Percentiles rank a stretch among this genome's conserved stretches.
phyloP scores from a whole-genome alignment of 176 grass and related monocot species.

The Leersia perrieri region DNA sequence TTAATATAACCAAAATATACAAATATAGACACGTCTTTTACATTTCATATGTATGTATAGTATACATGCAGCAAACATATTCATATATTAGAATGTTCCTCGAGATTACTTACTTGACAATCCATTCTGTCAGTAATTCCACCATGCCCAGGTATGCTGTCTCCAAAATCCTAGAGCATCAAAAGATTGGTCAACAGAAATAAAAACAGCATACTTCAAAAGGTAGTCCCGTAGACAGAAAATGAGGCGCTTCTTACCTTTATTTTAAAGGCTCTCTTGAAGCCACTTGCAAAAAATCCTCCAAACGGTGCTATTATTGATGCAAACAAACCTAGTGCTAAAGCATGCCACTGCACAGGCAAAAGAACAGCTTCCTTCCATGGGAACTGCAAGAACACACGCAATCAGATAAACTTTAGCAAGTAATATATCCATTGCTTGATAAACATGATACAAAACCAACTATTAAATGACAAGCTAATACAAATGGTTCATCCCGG shows the following conservation, averaged over 20 bases:
- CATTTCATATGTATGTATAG: slow-evolving; percentile 5
- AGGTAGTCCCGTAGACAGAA: neutral
- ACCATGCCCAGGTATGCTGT: slow-evolving; percentile 97
- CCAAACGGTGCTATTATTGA: slow-evolving; percentile 99
- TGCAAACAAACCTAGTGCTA: slow-evolving; percentile 95
- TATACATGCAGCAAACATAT: neutral
- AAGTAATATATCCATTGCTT: slow-evolving; percentile 15
- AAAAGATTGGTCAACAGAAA: slow-evolving; percentile 6
- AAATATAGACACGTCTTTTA: neutral
- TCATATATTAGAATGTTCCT: neutral
- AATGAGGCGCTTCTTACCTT: slow-evolving; percentile 56
- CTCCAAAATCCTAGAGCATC: slow-evolving; percentile 85
- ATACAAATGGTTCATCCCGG: neutral
- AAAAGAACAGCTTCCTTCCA: slow-evolving; percentile 87
- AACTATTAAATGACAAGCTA: neutral
- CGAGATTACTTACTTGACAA: slow-evolving; percentile 76
- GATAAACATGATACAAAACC: neutral
- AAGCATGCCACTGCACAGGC: slow-evolving; percentile 96
- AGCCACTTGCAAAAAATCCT: slow-evolving; percentile 98
- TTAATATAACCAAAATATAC: neutral
- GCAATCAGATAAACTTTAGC: slow-evolving; percentile 9
- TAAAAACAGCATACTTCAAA: slow-evolving; percentile 16
- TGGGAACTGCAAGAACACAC: slow-evolving; percentile 64
- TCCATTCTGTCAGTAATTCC: slow-evolving; percentile 99
- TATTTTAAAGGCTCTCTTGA: slow-evolving; percentile 96